Conservation (phyloP, 2,329 filamentous ascomycete species). For the Dothistroma pini region DNA sequence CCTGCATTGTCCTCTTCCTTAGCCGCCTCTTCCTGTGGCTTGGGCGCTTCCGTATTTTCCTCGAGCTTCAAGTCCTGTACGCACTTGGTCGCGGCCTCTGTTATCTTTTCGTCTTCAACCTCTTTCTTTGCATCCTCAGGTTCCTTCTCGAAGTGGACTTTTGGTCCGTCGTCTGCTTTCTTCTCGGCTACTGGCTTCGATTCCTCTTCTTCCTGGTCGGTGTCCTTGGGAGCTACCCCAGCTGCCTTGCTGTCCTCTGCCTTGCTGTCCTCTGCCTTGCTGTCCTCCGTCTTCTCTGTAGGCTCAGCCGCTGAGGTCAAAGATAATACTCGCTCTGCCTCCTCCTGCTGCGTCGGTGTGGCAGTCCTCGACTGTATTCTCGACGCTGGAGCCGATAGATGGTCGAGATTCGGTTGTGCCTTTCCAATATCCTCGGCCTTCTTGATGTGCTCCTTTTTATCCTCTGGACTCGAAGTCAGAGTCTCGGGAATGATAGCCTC, state of each 20-base stretch:
- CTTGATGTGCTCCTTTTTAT: slow-evolving; percentile 28
- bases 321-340: not conserved
- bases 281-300: slow-evolving; percentile 15
- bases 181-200: not conserved
- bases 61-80: slow-evolving; percentile 19
- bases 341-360: slow-evolving; percentile 29
- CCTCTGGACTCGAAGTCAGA: slow-evolving; percentile 24
- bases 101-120: not conserved
- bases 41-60: slow-evolving; percentile 19
- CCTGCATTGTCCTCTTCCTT: slow-evolving; percentile 32
- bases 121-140: not conserved
- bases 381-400: slow-evolving; percentile 27
- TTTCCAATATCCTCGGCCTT: slow-evolving; percentile 16
- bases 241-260: slow-evolving; percentile 12
- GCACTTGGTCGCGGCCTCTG: slow-evolving; percentile 10
- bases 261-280: slow-evolving; percentile 10
- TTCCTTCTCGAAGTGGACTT: slow-evolving; percentile 16
- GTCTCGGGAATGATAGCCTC: slow-evolving; percentile 25
- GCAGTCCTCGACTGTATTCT: slow-evolving; percentile 32
- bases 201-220: slow-evolving; percentile 1
- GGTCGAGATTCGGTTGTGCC: slow-evolving; percentile 17
- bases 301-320: not conserved
- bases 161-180: slow-evolving; percentile 18
- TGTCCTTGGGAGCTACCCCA: not conserved
- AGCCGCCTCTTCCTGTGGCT: slow-evolving; percentile 28